phyloP scores from a whole-genome alignment of 768 basidiomycete genomes.

The Chalciporus piperatus region DNA sequence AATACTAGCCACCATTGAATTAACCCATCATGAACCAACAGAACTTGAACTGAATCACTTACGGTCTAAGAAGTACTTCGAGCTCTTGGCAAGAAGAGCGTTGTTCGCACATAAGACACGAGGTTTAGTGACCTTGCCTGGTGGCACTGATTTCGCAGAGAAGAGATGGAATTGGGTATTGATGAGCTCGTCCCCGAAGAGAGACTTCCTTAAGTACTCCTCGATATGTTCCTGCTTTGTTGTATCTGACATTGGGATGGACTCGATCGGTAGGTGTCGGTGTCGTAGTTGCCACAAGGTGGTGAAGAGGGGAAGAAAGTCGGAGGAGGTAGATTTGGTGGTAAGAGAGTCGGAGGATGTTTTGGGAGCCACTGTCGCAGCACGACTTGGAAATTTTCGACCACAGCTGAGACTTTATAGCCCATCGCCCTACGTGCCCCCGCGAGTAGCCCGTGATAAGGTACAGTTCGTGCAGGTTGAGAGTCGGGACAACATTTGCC shows the following conservation, averaged over 20 bases:
- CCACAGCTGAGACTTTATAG: too few species aligned
- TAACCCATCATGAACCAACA: not conserved
- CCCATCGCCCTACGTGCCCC: too few species aligned
- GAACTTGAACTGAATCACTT: slow-evolving; percentile 1
- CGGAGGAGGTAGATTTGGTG: too few species aligned
- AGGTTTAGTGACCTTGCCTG: slow-evolving; percentile 14
- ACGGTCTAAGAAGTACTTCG: slow-evolving; percentile 29
- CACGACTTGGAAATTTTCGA: too few species aligned
- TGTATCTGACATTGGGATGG: slow-evolving; percentile 9
- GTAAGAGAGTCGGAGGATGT: too few species aligned
- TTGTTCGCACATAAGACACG: slow-evolving; percentile 29
- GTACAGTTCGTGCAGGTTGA: too few species aligned
- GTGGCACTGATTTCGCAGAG: slow-evolving; percentile 15
- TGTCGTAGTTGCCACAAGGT: not conserved
- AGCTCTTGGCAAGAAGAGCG: slow-evolving; percentile 21
- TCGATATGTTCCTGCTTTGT: slow-evolving; percentile 13
- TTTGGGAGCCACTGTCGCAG: too few species aligned
- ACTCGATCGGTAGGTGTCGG: not conserved
- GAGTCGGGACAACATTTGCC: too few species aligned
- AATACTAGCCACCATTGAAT: slow-evolving; percentile 13
- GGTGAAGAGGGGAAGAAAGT: too few species aligned
- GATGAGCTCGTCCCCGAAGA: slow-evolving; percentile 27
- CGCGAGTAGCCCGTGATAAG: too few species aligned
- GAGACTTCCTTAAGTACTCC: slow-evolving; percentile 22
- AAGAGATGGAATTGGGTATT: slow-evolving; percentile 33